A percentile compares a stretch with the other conserved stretches of the same genome.
These are phyloP conservation scores for Vanderwaltozyma tropicalis DNA, from an alignment of 805 yeast species.

Conservation along the genomic window DNA sequence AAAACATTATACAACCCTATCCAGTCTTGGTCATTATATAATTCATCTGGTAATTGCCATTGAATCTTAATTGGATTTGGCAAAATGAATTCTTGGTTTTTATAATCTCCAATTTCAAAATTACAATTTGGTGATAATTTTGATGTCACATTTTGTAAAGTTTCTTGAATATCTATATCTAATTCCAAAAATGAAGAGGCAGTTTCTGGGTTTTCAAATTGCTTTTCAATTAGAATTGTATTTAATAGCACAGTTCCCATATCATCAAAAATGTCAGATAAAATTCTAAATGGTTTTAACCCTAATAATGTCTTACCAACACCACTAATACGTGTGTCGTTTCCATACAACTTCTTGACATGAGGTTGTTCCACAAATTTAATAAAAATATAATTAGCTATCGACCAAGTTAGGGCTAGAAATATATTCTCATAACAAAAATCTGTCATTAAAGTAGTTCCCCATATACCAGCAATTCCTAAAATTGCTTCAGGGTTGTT, in stretches of 20 bases:
- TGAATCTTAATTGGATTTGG: conserved; percentile 38
- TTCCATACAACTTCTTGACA: conserved; percentile 67
- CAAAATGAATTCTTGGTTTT: conserved; percentile 24
- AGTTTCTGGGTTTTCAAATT: neutral
- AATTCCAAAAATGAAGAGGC: no score
- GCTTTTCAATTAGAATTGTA: conserved; percentile 3
- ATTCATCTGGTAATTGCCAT: conserved; percentile 42
- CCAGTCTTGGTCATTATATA: conserved; percentile 55
- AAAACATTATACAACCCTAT: conserved; percentile 60
- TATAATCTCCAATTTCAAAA: conserved; percentile 21
- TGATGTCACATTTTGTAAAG: conserved; percentile 4
- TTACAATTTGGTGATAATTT: conserved; percentile 20
- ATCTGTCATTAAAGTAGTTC: conserved; percentile 48
- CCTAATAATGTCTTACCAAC: conserved; percentile 33
- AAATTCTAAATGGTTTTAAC: conserved; percentile 27
- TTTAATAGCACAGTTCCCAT: conserved; percentile 13
- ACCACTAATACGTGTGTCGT: conserved; percentile 45
- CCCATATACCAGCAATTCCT: conserved; percentile 75
- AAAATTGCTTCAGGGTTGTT: conserved; percentile 74
- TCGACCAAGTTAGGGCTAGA: conserved; percentile 54
- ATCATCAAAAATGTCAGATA: conserved; percentile 33
- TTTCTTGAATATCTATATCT: neutral
- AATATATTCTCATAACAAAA: conserved; percentile 40
- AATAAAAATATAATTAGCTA: conserved; percentile 51
- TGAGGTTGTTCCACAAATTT: conserved; percentile 69